Percentiles rank a stretch among this genome's conserved stretches.
Evolutionary conservation across 805 yeast species (phyloP).

Genomic region (Candida taoyuanica): DNA sequence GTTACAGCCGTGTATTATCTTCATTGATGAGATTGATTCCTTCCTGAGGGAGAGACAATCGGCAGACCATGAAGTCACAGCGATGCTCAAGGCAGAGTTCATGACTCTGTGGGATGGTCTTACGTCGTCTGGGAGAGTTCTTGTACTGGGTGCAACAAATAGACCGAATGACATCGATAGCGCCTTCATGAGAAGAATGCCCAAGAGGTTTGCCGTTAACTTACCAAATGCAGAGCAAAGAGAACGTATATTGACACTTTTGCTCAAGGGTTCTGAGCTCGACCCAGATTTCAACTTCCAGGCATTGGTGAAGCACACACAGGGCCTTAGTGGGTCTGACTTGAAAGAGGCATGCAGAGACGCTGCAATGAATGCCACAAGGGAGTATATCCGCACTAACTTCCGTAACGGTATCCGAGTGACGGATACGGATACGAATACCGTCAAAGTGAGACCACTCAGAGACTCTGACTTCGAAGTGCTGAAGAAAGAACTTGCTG

Average conservation of each 20-base stretch:
- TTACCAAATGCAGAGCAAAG: conserved; percentile 71
- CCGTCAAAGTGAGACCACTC: conserved; percentile 54
- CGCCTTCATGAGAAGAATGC: conserved; percentile 90
- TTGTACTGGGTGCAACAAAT: conserved; percentile 94
- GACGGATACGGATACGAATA: conserved; percentile 32
- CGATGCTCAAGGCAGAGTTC: conserved; percentile 91
- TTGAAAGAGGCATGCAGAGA: conserved; percentile 87
- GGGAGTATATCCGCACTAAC: conserved; percentile 73
- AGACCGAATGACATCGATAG: conserved; percentile 87
- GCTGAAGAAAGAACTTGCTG: conserved; percentile 1
- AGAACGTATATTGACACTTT: conserved; percentile 58
- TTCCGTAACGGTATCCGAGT: conserved; percentile 29
- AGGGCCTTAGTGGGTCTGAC: conserved; percentile 86
- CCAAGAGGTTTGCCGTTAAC: conserved; percentile 77
- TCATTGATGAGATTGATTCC: conserved; percentile 95
- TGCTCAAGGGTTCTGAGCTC: conserved; percentile 60
- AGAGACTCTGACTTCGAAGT: conserved; percentile 48
- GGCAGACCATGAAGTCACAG: conserved; percentile 91
- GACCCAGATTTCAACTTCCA: conserved; percentile 57
- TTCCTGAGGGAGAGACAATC: conserved; percentile 82
- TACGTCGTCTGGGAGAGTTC: conserved; percentile 66
- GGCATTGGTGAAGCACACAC: conserved; percentile 55
- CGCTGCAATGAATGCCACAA: conserved; percentile 85
- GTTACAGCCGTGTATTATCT: conserved; percentile 89
- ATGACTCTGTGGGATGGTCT: conserved; percentile 98